Base-by-base conservation (phyloP, 768 basidiomycete species). In the Kwoniella shandongensis region DNA sequence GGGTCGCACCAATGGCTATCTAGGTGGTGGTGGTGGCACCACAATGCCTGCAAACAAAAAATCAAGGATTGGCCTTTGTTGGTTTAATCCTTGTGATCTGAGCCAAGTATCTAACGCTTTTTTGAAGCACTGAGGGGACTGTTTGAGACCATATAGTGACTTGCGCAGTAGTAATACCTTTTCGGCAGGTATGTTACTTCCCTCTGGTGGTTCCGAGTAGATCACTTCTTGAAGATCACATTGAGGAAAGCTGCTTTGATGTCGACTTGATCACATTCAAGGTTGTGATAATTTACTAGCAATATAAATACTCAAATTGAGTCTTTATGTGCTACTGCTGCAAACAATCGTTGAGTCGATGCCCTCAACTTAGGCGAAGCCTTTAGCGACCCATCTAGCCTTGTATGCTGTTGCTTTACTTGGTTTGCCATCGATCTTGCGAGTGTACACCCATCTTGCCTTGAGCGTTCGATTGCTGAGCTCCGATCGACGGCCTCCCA, bases 391-490 rank as follows among this genome's bases (percentile, higher is more conserved):
- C 51, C 51, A 51, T 51, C 62, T 32, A 44, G 65, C 62, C 36
- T 61, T 66, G 50, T 57, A 66, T 17, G 18, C 36, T 23, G 51
- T 18, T 7, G 59, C 54, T 51, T 73, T 51, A 0, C 66, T 53
- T 0, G 73, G 66, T 29, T 65, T 63, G 10, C 72, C 74, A 26
- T 61, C 69, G 25, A 22, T 68, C 65, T 18, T 78, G 55, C 39
- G 62, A 0, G 47, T 65, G 54, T 71, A 79, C 1, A 78, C 78
- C 79, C 79, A 80, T 5, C 56, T 52, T 11, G 22, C 70, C 74
- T 15, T 65, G 57, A 20, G 64, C 1, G 80, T 75, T 0, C 75
- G 32, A 32, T 32, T 32, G 32, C 32, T 13, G 13, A 32, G 6
- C 13, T 6, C 13, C 32, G 32, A 32, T 32, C 32, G 7, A 32